A percentile compares a stretch with the other conserved stretches of the same genome.
Evolutionary conservation across 768 basidiomycete species (phyloP).

Genomic region (Boletellus emodensis): DNA sequence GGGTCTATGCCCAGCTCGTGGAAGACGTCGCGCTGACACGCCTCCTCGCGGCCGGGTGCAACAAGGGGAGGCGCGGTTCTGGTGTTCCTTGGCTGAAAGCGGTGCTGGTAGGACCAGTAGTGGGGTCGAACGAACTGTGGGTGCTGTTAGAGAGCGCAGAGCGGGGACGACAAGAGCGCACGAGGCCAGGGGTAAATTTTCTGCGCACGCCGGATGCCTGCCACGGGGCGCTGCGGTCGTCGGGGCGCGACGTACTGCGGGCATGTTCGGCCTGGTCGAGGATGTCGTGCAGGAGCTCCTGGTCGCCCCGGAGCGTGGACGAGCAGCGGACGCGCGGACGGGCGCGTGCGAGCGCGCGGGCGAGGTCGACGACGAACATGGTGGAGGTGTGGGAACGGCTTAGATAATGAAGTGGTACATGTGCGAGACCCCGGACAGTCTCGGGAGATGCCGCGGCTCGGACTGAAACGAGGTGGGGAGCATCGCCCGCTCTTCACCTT

Average conservation of each 20-base stretch:
- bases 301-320: slow-evolving; percentile 25
- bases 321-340: slow-evolving; percentile 3
- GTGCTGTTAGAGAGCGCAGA: neutral
- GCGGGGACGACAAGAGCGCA: neutral
- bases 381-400: neutral
- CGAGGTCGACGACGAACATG: slow-evolving; percentile 14
- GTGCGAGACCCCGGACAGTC: slow-evolving; percentile 17
- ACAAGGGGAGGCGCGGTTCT: slow-evolving; percentile 38
- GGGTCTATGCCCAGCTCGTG: slow-evolving; percentile 72
- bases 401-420: slow-evolving; percentile 6
- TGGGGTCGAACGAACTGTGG: slow-evolving; percentile 46
- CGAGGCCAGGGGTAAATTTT: slow-evolving; percentile 22
- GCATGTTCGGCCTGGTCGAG: slow-evolving; percentile 22
- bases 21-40: slow-evolving; percentile 63
- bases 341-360: slow-evolving; percentile 13
- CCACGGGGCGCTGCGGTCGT: slow-evolving; percentile 15
- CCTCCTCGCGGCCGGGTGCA: slow-evolving; percentile 52
- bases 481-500: slow-evolving; percentile 15
- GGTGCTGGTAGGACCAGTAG: slow-evolving; percentile 39
- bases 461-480: slow-evolving; percentile 3
- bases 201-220: slow-evolving; percentile 24
- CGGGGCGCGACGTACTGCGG: slow-evolving; percentile 8
- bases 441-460: slow-evolving; percentile 5
- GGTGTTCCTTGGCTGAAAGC: slow-evolving; percentile 22
- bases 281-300: slow-evolving; percentile 20